Conservation (phyloP, 2,329 filamentous ascomycete species). For the Zymoseptoria crescenta region DNA sequence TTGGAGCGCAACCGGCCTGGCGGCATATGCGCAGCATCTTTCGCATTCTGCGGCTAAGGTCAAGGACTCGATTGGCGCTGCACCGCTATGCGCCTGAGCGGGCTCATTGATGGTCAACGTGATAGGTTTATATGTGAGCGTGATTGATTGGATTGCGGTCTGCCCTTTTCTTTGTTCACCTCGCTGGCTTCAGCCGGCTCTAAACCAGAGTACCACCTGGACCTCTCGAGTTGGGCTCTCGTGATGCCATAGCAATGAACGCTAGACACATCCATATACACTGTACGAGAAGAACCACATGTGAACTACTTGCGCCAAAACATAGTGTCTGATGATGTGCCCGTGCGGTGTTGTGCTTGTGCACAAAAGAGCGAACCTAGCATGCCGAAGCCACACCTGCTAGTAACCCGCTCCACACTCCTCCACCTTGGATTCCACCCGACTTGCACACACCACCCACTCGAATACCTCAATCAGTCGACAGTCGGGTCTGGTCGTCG, state of each 20-base stretch:
- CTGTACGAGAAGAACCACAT: background rate
- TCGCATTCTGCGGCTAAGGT: conserved; percentile 11
- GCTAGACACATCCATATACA: background rate
- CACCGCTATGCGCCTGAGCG: conserved; percentile 12
- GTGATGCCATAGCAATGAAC: background rate
- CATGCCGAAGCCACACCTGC: background rate
- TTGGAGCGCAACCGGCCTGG: conserved; percentile 7
- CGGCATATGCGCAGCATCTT: background rate
- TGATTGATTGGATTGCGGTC: conserved; percentile 10
- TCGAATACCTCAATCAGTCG: background rate
- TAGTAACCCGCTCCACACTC: background rate
- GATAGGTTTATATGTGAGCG: conserved; percentile 1
- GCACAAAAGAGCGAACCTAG: background rate
- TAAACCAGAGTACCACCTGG: background rate
- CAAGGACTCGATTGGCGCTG: conserved; percentile 10
- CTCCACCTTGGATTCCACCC: background rate
- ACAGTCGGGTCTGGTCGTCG: background rate
- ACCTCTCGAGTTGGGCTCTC: background rate
- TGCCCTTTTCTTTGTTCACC: conserved; percentile 11
- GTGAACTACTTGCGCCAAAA: background rate
- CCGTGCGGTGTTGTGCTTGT: background rate
- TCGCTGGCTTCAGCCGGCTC: background rate
- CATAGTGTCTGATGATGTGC: background rate
- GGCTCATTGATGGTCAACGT: conserved; percentile 1
- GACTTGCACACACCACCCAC: background rate